Evolutionary conservation across 208 protist genomes (phyloP).

Genomic region (Naegleria fowleri): DNA sequence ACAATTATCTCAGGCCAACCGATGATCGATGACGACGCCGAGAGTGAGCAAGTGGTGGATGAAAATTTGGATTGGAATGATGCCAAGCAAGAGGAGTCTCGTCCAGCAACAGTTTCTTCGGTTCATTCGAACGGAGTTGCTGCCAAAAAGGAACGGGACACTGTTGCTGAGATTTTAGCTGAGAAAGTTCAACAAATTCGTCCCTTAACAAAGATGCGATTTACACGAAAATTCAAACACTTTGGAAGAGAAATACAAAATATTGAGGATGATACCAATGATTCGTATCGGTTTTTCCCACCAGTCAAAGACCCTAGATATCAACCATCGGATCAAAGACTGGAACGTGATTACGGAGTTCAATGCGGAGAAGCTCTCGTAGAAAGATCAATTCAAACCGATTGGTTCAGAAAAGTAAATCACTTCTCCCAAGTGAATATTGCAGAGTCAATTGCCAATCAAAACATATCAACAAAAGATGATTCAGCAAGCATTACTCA

Average conservation of each 20-base stretch:
- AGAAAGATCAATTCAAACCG: neutral
- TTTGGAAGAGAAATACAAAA: neutral
- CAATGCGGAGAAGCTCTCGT: neutral
- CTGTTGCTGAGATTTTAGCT: constrained; percentile 51
- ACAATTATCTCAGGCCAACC: neutral
- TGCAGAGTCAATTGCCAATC: neutral
- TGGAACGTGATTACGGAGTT: constrained; percentile 13
- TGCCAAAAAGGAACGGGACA: neutral
- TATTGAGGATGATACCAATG: neutral
- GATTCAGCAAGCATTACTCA: neutral
- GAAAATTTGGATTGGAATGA: neutral
- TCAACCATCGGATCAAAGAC: neutral
- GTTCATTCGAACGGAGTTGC: neutral
- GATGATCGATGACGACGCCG: neutral
- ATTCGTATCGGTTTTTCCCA: constrained; percentile 7
- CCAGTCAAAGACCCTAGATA: constrained; percentile 1
- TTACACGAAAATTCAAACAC: neutral
- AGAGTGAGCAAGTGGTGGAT: neutral
- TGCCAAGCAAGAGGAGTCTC: neutral
- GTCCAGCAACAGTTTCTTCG: neutral
- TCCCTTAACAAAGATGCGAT: neutral
- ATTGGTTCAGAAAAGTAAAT: constrained; percentile 5
- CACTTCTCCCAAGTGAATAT: neutral
- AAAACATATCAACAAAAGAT: neutral
- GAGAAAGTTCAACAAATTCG: constrained; percentile 45